Percentiles rank a stretch among this genome's conserved stretches.
Conservation (phyloP, 2,329 filamentous ascomycete species). For the Calonectria pseudoturangicola region DNA sequence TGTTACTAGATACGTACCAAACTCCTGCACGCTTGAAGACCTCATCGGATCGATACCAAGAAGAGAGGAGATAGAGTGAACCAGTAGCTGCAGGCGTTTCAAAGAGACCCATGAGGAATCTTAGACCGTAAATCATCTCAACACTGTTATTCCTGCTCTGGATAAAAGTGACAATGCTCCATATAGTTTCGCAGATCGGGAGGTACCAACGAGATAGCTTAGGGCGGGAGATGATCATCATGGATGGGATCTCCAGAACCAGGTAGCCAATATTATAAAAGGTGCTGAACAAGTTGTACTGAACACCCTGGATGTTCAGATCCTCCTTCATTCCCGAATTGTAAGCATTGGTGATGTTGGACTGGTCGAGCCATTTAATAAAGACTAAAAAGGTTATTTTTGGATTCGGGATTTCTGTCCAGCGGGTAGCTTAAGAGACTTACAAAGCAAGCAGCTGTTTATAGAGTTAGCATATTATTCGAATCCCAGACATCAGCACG, state of each 20-base stretch:
- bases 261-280: slow-evolving; percentile 57
- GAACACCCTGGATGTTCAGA: slow-evolving; percentile 57
- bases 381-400: slow-evolving; percentile 40
- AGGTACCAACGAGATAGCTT: slow-evolving; percentile 39
- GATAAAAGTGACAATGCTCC: slow-evolving; percentile 42
- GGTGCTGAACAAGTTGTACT: slow-evolving; percentile 54
- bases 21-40: slow-evolving; percentile 69
- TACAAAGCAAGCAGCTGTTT: slow-evolving; percentile 43
- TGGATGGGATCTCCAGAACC: slow-evolving; percentile 50
- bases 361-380: slow-evolving; percentile 59
- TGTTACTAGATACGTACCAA: slow-evolving; percentile 63
- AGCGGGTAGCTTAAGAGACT: neutral
- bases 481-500: neutral
- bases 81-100: slow-evolving; percentile 49
- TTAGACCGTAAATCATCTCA: slow-evolving; percentile 41
- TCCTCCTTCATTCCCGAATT: slow-evolving; percentile 63
- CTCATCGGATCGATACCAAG: slow-evolving; percentile 60
- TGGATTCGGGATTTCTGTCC: neutral
- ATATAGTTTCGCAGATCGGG: slow-evolving; percentile 39
- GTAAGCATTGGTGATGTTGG: slow-evolving; percentile 61
- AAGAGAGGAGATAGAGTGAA: slow-evolving; percentile 56
- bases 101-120: slow-evolving; percentile 48
- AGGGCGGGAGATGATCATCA: slow-evolving; percentile 53
- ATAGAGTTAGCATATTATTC: neutral
- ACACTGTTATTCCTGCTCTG: slow-evolving; percentile 34